phyloP scores from a whole-genome alignment of 768 basidiomycete genomes.

The Fomitopsis pulvina region DNA sequence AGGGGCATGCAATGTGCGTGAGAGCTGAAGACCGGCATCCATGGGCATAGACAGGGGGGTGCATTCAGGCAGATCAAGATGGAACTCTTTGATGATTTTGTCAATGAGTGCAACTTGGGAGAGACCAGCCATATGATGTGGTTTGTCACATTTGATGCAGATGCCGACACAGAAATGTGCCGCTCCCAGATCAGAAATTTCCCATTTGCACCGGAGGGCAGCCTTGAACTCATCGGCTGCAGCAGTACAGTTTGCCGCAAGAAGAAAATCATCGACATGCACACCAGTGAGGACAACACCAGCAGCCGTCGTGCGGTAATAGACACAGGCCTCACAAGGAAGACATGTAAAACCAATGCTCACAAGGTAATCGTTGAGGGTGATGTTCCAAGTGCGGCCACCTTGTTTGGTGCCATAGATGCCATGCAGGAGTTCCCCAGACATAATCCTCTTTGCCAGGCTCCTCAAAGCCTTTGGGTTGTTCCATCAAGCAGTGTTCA shows the following conservation, averaged over 20 bases:
- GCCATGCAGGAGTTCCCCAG: constrained; percentile 5
- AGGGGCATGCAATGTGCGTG: too few relatives aligned
- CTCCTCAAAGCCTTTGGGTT: constrained; percentile 19
- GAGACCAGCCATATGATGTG: constrained; percentile 10
- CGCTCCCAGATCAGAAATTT: constrained; percentile 22
- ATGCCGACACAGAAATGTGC: constrained; percentile 31
- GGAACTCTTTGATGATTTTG: constrained; percentile 9
- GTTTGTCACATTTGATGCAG: constrained; percentile 22
- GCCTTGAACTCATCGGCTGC: constrained; percentile 22
- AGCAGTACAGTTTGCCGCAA: constrained; percentile 16
- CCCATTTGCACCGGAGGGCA: constrained; percentile 23
- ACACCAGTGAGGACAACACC: constrained; percentile 12
- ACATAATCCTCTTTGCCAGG: constrained; percentile 5
- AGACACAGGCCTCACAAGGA: constrained; percentile 14
- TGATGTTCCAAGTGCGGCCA: constrained; percentile 13
- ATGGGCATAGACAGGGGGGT: constrained; percentile 13
- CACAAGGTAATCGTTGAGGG: constrained; percentile 3
- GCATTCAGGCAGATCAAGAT: constrained; percentile 3
- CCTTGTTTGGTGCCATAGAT: constrained; percentile 19
- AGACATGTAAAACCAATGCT: constrained; percentile 8
- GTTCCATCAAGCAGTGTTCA: constrained; percentile 19
- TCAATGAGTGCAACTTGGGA: constrained; percentile 16
- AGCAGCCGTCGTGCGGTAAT: background rate
- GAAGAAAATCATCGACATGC: constrained; percentile 18
- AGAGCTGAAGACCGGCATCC: constrained; percentile 1